phyloP scores from a whole-genome alignment of 2,329 filamentous ascomycete species.

The Shiraia bambusicola region DNA sequence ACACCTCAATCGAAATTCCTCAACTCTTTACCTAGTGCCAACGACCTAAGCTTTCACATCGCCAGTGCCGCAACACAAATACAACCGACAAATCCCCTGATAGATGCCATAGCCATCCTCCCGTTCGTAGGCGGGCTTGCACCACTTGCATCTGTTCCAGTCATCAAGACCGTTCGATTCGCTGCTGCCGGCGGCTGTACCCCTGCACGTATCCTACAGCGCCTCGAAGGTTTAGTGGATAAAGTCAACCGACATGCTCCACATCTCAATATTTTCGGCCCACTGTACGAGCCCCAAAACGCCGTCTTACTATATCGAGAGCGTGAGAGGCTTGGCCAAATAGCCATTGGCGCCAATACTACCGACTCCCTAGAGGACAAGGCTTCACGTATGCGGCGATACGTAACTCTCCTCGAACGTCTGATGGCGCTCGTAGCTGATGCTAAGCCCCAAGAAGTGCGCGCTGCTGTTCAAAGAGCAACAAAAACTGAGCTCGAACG shows the following conservation, averaged over 20 bases:
- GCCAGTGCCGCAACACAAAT: constrained; percentile 17
- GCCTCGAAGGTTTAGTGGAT: constrained; percentile 37
- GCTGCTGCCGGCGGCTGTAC: constrained; percentile 29
- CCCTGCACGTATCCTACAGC: constrained; percentile 35
- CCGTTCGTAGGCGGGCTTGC: constrained; percentile 31
- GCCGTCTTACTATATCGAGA: constrained; percentile 29
- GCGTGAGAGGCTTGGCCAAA: constrained; percentile 27
- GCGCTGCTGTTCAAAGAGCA: constrained; percentile 21
- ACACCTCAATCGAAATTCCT: constrained; percentile 22
- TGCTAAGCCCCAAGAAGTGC: constrained; percentile 21
- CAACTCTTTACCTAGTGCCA: constrained; percentile 26
- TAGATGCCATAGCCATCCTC: constrained; percentile 31
- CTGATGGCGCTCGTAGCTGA: constrained; percentile 32
- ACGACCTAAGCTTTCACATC: constrained; percentile 18
- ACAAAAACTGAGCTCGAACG: constrained; percentile 22
- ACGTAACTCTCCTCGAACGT: constrained; percentile 31
- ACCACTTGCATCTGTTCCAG: constrained; percentile 24
- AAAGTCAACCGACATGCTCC: constrained; percentile 35
- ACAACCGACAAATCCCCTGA: constrained; percentile 17
- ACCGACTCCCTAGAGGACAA: constrained; percentile 28
- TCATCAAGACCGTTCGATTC: constrained; percentile 31
- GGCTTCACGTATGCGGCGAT: constrained; percentile 30
- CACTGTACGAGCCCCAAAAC: constrained; percentile 27
- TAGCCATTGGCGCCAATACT: constrained; percentile 16
- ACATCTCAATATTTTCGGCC: constrained; percentile 31